Percentiles rank a stretch among this genome's conserved stretches.
Conservation (phyloP, 495 filamentous ascomycete genomes). For the Penicillium diatomitis region DNA sequence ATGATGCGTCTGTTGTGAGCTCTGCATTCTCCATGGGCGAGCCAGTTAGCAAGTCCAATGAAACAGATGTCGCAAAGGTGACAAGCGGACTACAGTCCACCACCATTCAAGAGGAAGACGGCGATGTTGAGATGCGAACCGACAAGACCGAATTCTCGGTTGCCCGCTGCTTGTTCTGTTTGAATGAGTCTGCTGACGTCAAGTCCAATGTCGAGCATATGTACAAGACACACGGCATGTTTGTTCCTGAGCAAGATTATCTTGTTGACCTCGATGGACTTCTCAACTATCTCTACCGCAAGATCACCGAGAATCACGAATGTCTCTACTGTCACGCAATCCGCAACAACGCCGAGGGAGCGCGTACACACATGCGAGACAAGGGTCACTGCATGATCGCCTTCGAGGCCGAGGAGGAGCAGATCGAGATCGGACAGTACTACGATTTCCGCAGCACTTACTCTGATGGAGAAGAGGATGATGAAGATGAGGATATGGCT, state of each 20-base stretch:
- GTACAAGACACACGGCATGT: constrained; percentile 88
- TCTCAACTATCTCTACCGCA: constrained; percentile 63
- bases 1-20: constrained; percentile 77
- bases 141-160: constrained; percentile 34
- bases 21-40: constrained; percentile 88
- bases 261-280: constrained; percentile 75
- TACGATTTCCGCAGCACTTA: constrained; percentile 97
- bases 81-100: constrained; percentile 69
- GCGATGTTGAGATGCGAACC: constrained; percentile 20
- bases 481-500: constrained; percentile 23
- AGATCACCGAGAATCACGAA: constrained; percentile 65
- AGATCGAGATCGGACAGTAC: constrained; percentile 92
- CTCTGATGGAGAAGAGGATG: constrained; percentile 62
- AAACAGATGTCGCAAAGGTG: constrained; percentile 70
- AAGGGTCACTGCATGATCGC: constrained; percentile 94
- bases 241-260: constrained; percentile 81
- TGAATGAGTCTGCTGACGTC: constrained; percentile 62
- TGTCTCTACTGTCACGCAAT: constrained; percentile 78
- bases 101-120: constrained; percentile 49
- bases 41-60: constrained; percentile 48
- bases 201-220: constrained; percentile 76
- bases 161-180: constrained; percentile 83
- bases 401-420: constrained; percentile 80
- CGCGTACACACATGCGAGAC: constrained; percentile 94
- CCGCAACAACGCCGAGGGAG: constrained; percentile 60